phyloP scores from a whole-genome alignment of 2,329 filamentous ascomycete genomes.

The Beauveria sp. region DNA sequence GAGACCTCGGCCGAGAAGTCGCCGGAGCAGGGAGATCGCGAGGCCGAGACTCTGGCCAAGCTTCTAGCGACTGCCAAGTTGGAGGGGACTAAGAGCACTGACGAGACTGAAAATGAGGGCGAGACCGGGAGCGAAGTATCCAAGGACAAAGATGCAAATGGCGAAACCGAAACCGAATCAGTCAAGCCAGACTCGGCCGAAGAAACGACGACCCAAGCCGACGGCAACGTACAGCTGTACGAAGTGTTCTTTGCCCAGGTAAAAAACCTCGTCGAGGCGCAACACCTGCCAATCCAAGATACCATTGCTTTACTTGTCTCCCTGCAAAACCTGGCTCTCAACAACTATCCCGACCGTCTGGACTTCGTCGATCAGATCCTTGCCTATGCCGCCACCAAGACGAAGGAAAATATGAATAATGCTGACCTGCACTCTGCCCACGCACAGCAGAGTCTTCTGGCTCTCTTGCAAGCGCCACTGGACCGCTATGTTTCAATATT shows the following conservation, averaged over 20 bases:
- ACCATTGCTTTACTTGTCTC: conserved; percentile 93
- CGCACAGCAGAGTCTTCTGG: conserved; percentile 82
- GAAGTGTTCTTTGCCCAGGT: conserved; percentile 98
- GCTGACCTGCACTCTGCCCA: conserved; percentile 86
- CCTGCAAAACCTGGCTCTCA: conserved; percentile 83
- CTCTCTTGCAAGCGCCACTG: conserved; percentile 82
- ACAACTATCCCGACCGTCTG: conserved; percentile 85
- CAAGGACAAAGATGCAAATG: conserved; percentile 16
- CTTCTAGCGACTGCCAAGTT: conserved; percentile 74
- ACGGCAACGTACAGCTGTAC: conserved; percentile 78
- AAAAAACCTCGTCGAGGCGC: conserved; percentile 83
- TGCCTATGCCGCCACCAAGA: conserved; percentile 79
- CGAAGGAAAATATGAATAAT: conserved; percentile 82
- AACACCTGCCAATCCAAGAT: conserved; percentile 87
- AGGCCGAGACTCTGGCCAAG: conserved; percentile 73
- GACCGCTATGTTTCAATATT: conserved; percentile 90
- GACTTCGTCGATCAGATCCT: conserved; percentile 96
- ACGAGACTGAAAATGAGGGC: conserved; percentile 28
- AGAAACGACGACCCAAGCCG: conserved; percentile 15
- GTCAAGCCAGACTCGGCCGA: conserved; percentile 30
- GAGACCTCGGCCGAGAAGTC: conserved; percentile 66
- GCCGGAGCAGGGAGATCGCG: conserved; percentile 66
- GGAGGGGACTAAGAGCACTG: conserved; percentile 20
- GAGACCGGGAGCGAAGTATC: conserved; percentile 20
- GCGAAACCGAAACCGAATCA: conserved; percentile 22